Base-by-base conservation (phyloP, 2,329 filamentous ascomycete species). In the Graphiopsis chlorocephala region DNA sequence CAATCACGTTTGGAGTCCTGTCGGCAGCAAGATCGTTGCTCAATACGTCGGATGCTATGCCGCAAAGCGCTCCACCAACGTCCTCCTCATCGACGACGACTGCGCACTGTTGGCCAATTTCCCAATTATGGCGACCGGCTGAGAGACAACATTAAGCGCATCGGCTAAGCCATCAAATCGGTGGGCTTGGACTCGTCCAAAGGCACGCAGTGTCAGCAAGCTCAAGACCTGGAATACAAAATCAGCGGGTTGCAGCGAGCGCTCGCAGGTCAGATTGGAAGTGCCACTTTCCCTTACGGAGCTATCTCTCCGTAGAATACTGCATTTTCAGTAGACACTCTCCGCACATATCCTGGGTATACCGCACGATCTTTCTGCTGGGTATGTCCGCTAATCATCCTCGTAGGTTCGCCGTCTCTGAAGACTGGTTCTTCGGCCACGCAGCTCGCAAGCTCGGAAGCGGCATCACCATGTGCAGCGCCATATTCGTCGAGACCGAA, bases 381-480 rank as follows among this genome's bases (percentile, higher is more conserved):
- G n/a, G n/a, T n/a, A n/a, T n/a, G n/a, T n/a, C 15, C 15, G 33
- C 7, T 15, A 8, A 15, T 8, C 33, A 35, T n/a, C n/a, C n/a
- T 35, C 15, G 33, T 15, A 35, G 33, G 0, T 84, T 82, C 69
- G 79, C 75, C 1, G 78, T 84, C 10, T 81, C 78, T 0, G 82
- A 84, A 59, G 82, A 84, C 68, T 84, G 82, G 82, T 84, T 82
- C 72, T 81, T 84, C 47, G 82, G 82, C 0, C 80, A 83, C 69
- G 79, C 79, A 7, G 78, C 79, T 45, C 76, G 81, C 15, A 72
- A 77, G 31, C 72, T 80, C 17, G 81, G 82, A 5, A 26, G 50
- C 23, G n/a, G 50, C 50, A 53, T 53, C 10, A 53, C 20, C 7
- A 53, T 83, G 80, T 83, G 81, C 67, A 80, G 79, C 2, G 76